Evolutionary conservation across 2,329 filamentous ascomycete species (phyloP), one percentile per base, ranked within the genome.

Genomic region (Exophiala calicioides): DNA sequence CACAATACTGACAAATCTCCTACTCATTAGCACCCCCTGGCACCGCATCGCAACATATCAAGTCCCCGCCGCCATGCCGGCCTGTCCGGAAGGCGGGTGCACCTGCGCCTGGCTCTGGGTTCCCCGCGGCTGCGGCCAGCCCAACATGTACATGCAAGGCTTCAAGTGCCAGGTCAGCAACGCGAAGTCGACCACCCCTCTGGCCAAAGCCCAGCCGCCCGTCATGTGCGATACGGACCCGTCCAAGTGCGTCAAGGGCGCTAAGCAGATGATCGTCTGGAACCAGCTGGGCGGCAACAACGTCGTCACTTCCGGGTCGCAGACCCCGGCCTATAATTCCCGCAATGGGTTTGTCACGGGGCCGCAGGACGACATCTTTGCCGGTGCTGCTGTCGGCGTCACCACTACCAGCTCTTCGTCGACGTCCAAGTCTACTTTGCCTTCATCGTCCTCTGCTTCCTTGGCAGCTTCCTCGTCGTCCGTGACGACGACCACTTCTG

Each of bases 181-280:
- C 16, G 68, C 68, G 10, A 69, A 63, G 4, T 71, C 70, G 1
- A 68, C 65, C 13, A 67, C 62, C 30, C 64, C 58, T 4, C 60
- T 76, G n/a, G 72, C 69, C 16, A 55, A 62, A 10, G 69, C 72
- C 3, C 63, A 70, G 49, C 51, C 65, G 2, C 68, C 74, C 0
- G 65, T 67, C 0, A 73, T 69, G 56, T 77, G 74, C 58, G 64
- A 58, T 4, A 65, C 68, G 13, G 64, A 74, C 26, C 48, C 55
- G 9, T 64, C 59, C 26, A 68, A 69, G 34, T 77, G 74, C 39
- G 65, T 75, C 10, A 53, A 64, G 10, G 73, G 75, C 0, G 70
- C 74, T 1, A 77, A 77, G 61, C 74, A 77, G 57, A 76, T 76
- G 67, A 70, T 76, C 44, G 73, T 65, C 1, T 76, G 69, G 68